These are phyloP conservation scores for Fennellomyces sp. DNA, from an alignment of 371 early-diverging fungal genomes.

Conservation along the genomic window DNA sequence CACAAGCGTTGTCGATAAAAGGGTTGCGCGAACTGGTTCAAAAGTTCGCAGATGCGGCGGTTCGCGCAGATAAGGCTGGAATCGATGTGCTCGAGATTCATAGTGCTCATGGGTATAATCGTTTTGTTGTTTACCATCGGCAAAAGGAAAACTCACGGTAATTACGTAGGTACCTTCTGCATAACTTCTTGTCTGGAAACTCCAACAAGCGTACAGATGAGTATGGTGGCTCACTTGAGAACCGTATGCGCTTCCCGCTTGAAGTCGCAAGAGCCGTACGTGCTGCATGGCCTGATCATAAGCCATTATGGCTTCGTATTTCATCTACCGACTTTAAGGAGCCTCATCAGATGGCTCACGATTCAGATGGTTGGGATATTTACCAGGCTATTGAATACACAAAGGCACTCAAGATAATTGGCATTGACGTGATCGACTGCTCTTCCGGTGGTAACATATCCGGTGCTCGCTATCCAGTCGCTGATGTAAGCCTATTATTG, in stretches of 20 bases:
- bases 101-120: constrained; percentile 64
- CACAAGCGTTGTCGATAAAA: constrained; percentile 63
- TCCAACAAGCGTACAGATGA: constrained; percentile 84
- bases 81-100: constrained; percentile 91
- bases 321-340: constrained; percentile 70
- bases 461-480: constrained; percentile 20
- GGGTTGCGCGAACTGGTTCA: constrained; percentile 65
- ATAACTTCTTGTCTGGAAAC: constrained; percentile 80
- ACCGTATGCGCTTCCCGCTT: constrained; percentile 71
- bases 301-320: constrained; percentile 82
- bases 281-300: constrained; percentile 72
- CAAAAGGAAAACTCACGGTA: constrained; percentile 8
- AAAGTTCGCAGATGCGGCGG: constrained; percentile 73
- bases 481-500: constrained; percentile 4
- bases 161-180: constrained; percentile 74
- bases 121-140: too few relatives aligned
- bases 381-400: constrained; percentile 70
- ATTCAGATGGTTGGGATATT: constrained; percentile 57
- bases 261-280: constrained; percentile 69
- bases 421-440: constrained; percentile 78
- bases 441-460: constrained; percentile 69
- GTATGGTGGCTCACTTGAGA: constrained; percentile 83
- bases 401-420: constrained; percentile 58
- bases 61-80: constrained; percentile 77
- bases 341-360: constrained; percentile 23